A percentile compares a stretch with the other conserved stretches of the same genome.
phyloP scores from a whole-genome alignment of 768 basidiomycete species.

The Peribolospora baueri region DNA sequence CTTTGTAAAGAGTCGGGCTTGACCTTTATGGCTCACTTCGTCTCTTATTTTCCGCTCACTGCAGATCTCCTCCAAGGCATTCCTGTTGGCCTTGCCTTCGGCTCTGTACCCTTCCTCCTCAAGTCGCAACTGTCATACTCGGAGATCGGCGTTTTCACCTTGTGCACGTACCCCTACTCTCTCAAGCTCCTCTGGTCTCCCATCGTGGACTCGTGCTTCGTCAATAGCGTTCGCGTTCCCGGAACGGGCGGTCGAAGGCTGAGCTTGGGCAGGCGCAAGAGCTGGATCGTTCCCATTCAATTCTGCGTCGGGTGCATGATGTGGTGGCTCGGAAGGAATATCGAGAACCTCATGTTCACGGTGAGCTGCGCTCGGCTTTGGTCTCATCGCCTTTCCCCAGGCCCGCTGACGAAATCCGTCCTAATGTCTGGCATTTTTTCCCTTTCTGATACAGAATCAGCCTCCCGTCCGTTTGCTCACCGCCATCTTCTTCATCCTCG shows the following conservation, averaged over 20 bases:
- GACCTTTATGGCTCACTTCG: constrained; percentile 4
- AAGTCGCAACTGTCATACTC: constrained; percentile 90
- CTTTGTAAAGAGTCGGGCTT: not conserved
- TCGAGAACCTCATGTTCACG: constrained; percentile 50
- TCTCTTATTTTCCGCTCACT: not conserved
- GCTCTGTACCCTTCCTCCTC: constrained; percentile 87
- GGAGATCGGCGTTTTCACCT: constrained; percentile 76
- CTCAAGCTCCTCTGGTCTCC: constrained; percentile 94
- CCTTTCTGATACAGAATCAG: constrained; percentile 35
- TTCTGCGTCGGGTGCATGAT: constrained; percentile 51
- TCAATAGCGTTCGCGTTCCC: constrained; percentile 28
- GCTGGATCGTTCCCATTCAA: constrained; percentile 98
- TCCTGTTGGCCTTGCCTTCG: constrained; percentile 81
- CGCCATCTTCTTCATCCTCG: constrained; percentile 59
- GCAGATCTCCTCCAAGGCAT: constrained; percentile 47
- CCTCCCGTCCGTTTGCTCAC: constrained; percentile 58
- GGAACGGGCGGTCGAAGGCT: not conserved
- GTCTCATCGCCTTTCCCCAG: not conserved
- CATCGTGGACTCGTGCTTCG: constrained; percentile 75
- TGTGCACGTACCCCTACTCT: constrained; percentile 84
- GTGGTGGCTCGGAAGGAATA: constrained; percentile 29
- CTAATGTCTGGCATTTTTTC: not conserved
- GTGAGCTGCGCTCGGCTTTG: constrained; percentile 25
- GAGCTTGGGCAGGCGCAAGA: constrained; percentile 61
- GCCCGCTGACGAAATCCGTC: not conserved